Percentiles rank a stretch among this genome's conserved stretches.
phyloP scores from a whole-genome alignment of 257 asterid species.

The Cynanchum wilfordii region DNA sequence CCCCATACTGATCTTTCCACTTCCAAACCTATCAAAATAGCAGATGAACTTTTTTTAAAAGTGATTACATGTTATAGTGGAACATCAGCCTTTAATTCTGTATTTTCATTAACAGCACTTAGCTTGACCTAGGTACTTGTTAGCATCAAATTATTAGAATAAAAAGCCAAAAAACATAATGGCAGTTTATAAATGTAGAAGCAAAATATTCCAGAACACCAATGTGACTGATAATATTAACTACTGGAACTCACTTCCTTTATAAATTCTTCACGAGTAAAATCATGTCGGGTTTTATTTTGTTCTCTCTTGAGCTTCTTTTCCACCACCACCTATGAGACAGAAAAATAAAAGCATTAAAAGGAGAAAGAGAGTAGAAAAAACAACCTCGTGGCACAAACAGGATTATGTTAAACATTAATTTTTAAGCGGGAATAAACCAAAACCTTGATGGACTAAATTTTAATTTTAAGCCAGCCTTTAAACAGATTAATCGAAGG shows the following conservation, averaged over 20 bases:
- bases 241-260: slow-evolving; percentile 52
- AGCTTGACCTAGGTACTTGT: neutral
- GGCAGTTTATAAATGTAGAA: neutral
- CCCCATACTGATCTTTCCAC: slow-evolving; percentile 87
- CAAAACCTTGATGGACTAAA: neutral
- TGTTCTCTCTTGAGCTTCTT: slow-evolving; percentile 77
- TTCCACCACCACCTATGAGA: slow-evolving; percentile 78
- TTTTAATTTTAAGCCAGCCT: neutral
- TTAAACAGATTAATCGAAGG: neutral
- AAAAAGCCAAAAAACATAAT: neutral
- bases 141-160: neutral
- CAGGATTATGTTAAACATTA: neutral
- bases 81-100: neutral
- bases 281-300: slow-evolving; percentile 72
- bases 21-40: slow-evolving; percentile 65
- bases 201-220: neutral
- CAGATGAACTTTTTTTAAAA: neutral
- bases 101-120: neutral
- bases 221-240: neutral
- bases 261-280: slow-evolving; percentile 69
- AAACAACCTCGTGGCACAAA: slow-evolving; percentile 1
- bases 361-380: neutral
- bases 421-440: neutral
- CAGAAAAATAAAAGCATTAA: slow-evolving; percentile 4
- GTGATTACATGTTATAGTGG: too few relatives aligned